Evolutionary conservation across 2,329 filamentous ascomycete genomes (phyloP).

Genomic region (Neurospora sp.): DNA sequence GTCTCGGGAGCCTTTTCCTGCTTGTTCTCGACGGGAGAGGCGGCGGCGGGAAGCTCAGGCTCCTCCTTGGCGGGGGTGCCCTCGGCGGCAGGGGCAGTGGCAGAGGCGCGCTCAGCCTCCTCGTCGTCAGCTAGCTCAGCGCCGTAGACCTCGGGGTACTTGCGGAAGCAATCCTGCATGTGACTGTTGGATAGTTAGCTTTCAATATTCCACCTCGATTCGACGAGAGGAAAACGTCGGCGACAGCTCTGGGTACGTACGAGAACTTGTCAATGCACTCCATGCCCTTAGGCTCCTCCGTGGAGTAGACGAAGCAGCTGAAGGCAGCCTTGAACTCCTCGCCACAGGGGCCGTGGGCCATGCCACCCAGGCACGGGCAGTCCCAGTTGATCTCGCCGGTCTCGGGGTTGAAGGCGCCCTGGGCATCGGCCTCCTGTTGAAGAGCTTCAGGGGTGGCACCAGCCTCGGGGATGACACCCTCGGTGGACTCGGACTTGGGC

Average conservation of each 20-base stretch:
- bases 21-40: not conserved
- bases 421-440: constrained; percentile 72
- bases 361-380: constrained; percentile 91
- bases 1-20: not conserved
- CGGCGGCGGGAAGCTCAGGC: constrained; percentile 3
- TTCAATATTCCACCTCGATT: not conserved
- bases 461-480: constrained; percentile 7
- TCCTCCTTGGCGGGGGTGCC: constrained; percentile 7
- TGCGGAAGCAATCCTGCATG: constrained; percentile 96
- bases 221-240: not conserved
- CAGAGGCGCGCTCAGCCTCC: constrained; percentile 24
- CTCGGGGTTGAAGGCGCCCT: constrained; percentile 95
- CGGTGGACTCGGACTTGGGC: not conserved
- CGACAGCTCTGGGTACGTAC: constrained; percentile 39
- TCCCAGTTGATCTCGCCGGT: constrained; percentile 99
- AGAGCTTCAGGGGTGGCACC: constrained; percentile 40
- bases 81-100: constrained; percentile 16
- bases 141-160: constrained; percentile 88
- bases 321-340: constrained; percentile 93
- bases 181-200: constrained; percentile 42
- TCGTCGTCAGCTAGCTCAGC: constrained; percentile 76
- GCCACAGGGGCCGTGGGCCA: constrained; percentile 92
- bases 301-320: constrained; percentile 95
- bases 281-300: constrained; percentile 92
- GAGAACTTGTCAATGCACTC: constrained; percentile 98